Conservation (phyloP, 2,329 filamentous ascomycete species). For the Domatiomyces catenatus region DNA sequence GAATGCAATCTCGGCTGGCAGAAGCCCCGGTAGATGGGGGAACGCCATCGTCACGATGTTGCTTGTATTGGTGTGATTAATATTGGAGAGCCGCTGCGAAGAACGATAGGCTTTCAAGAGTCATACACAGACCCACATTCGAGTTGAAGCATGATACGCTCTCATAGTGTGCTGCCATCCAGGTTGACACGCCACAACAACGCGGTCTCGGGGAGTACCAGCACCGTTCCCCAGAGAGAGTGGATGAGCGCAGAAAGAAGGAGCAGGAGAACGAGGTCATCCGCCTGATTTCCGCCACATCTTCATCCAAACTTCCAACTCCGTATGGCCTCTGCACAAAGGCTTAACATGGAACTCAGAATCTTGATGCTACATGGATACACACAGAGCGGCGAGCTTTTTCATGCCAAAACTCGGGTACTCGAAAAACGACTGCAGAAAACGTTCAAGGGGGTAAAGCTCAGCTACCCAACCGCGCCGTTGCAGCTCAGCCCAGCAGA, state of each 20-base stretch:
- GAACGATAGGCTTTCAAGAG: slow-evolving; percentile 2
- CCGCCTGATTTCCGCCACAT: neutral
- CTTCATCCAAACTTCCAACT: neutral
- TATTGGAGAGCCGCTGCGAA: neutral
- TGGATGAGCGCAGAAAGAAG: too few species aligned
- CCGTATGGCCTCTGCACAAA: neutral
- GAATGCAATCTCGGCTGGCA: slow-evolving; percentile 80
- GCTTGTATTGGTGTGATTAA: neutral
- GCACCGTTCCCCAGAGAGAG: too few species aligned
- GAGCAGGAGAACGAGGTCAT: too few species aligned
- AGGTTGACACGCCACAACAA: too few species aligned
- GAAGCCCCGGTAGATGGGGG: slow-evolving; percentile 50
- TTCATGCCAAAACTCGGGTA: slow-evolving; percentile 76
- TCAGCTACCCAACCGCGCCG: slow-evolving; percentile 57
- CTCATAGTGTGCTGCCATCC: too few species aligned
- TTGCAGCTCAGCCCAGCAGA: slow-evolving; percentile 47
- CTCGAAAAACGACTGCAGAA: slow-evolving; percentile 69
- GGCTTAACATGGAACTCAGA: slow-evolving; percentile 27
- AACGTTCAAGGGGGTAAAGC: slow-evolving; percentile 46
- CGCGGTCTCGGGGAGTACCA: too few species aligned
- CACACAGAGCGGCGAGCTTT: slow-evolving; percentile 76
- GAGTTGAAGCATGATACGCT: too few species aligned
- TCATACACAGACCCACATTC: neutral
- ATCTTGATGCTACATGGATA: slow-evolving; percentile 75
- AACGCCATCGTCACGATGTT: slow-evolving; percentile 37